A percentile compares a stretch with the other conserved stretches of the same genome.
Conservation (phyloP, 2,329 filamentous ascomycete species). For the Monosporascus sp. region DNA sequence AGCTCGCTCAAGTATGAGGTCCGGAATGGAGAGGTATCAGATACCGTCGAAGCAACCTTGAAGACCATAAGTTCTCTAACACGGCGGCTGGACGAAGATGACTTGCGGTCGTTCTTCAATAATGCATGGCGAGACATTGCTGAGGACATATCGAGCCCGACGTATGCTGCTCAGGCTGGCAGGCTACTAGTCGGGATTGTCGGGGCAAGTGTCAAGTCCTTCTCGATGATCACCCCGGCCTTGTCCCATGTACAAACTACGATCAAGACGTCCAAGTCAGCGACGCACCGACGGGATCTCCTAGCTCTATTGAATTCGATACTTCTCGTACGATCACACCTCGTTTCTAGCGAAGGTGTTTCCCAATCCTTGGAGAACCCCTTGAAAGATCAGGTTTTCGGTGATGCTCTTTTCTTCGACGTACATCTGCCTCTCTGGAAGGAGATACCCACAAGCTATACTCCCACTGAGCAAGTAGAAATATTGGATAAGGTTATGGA, state of each 20-base stretch:
- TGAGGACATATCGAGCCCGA: conserved; percentile 46
- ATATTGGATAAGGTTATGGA: conserved; percentile 21
- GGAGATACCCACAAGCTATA: conserved; percentile 9
- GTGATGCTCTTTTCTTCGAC: conserved; percentile 22
- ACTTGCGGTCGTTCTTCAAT: conserved; percentile 40
- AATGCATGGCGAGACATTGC: conserved; percentile 47
- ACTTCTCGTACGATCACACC: conserved; percentile 26
- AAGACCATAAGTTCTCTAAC: conserved; percentile 47
- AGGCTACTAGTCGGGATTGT: conserved; percentile 46
- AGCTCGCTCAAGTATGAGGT: conserved; percentile 58
- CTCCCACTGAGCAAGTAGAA: conserved; percentile 13
- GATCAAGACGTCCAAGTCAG: conserved; percentile 44
- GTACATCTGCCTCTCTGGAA: conserved; percentile 22
- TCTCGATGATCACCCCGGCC: conserved; percentile 41
- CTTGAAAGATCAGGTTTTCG: conserved; percentile 24
- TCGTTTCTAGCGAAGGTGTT: conserved; percentile 10
- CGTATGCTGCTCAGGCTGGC: conserved; percentile 47
- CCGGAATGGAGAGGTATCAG: conserved; percentile 53
- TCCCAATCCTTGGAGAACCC: neutral
- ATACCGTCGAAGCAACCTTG: conserved; percentile 51
- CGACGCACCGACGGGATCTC: conserved; percentile 46
- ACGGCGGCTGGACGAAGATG: conserved; percentile 36
- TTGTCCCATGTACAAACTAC: conserved; percentile 44
- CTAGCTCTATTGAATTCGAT: conserved; percentile 46
- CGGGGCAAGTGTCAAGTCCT: conserved; percentile 42